Conservation (phyloP, 441 rosid species). For the Aquilaria agallochum region DNA sequence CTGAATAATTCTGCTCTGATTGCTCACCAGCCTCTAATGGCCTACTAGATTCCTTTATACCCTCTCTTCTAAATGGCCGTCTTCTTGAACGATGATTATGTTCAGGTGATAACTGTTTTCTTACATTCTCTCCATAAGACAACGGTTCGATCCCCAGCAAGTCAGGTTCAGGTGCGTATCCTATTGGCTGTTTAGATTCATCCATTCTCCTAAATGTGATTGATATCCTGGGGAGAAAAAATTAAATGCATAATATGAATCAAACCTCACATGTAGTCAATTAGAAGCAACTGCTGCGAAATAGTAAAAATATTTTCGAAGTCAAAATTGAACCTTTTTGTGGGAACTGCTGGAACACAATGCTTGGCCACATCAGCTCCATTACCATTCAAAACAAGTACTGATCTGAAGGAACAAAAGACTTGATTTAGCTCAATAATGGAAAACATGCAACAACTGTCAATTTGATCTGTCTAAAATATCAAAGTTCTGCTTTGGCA, state of each 20-base stretch:
- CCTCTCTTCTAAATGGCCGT: too few species aligned
- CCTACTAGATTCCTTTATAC: too few species aligned
- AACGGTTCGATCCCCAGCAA: constrained; percentile 30
- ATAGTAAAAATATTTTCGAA: background rate
- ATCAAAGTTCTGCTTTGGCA: background rate
- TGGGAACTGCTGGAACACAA: constrained; percentile 63
- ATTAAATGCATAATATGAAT: constrained; percentile 1
- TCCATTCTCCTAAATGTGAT: constrained; percentile 69
- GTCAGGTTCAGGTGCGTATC: constrained; percentile 51
- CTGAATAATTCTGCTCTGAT: too few species aligned
- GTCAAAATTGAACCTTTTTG: constrained; percentile 28
- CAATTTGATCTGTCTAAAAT: background rate
- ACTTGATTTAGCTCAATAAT: too few species aligned
- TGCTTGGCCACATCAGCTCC: constrained; percentile 74
- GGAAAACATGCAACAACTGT: background rate
- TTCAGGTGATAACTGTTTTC: too few species aligned
- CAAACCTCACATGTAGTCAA: background rate
- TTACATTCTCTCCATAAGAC: too few species aligned
- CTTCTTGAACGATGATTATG: too few species aligned
- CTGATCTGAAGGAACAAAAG: constrained; percentile 39
- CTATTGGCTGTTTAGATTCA: constrained; percentile 46
- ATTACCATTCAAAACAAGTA: constrained; percentile 55
- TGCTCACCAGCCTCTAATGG: too few species aligned
- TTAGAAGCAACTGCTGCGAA: background rate
- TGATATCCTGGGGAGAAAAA: constrained; percentile 38